Base-by-base conservation (phyloP, 129 eudicot genomes). In the Flaveria ramosissima region DNA sequence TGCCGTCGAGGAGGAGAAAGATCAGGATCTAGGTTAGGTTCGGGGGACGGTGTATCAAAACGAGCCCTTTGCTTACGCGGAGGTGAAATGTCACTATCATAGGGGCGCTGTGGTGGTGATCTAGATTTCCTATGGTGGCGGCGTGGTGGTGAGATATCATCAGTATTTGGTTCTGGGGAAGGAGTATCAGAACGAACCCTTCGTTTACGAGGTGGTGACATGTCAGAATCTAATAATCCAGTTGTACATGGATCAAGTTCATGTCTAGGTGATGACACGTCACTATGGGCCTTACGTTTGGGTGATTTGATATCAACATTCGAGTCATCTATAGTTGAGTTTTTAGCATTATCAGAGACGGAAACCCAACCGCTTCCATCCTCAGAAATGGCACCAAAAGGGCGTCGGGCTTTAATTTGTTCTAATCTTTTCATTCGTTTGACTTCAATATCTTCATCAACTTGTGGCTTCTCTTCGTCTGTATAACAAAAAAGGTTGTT, bases 301-400 rank as follows among this genome's bases (percentile, higher is more conserved):
- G 91, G 96, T 13, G 92, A 88, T 21, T 91, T 88, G 43, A 90
- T 86, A 73, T 90, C 92, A 30, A 75, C 48, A 82, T 61, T 75
- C n/a, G 39, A 74, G 55, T 84, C 87, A 68, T 50, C 80, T 17
- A 61, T 59, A 13, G 74, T 78, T 7, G 53, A 51, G 39, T 4
- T 71, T 66, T 75, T 79, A 45, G 93, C 75, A 70, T 21, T 78
- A 71, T 82, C 86, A 65, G 93, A 74, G 42, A 94, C 81, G 3
- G 97, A 20, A 71, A 94, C 84, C 98, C 98, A 94, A 26, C 98
- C 98, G 53, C 97, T 94, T 83, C 98, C 98, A 87, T 94, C 98
- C 59, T 94, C 98, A 20, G 97, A 94, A 36, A 94, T 87, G 74
- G 74, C 83, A 48, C 97, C 96, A 78, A 85, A 87, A 73, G 97